Evolutionary conservation across 2,329 filamentous ascomycete genomes (phyloP).

Genomic region (Penicillium sp.): DNA sequence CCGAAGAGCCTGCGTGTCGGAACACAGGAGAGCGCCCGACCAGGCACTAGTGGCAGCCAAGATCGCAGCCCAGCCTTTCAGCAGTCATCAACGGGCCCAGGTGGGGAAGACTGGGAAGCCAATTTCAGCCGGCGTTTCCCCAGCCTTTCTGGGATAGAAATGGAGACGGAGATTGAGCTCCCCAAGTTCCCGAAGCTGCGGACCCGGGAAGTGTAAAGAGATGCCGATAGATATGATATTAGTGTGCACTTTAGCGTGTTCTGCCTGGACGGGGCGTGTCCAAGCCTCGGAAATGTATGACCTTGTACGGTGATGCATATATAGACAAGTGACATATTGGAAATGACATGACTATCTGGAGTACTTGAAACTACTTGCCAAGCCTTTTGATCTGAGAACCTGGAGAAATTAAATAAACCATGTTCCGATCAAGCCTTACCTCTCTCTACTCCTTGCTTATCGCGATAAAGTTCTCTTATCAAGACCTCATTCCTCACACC

Average conservation of each 20-base stretch:
- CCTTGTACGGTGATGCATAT: constrained; percentile 3
- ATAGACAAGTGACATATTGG: constrained; percentile 4
- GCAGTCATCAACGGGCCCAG: constrained; percentile 23
- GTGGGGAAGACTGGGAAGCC: constrained; percentile 61
- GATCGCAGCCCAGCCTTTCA: constrained; percentile 26
- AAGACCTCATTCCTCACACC: constrained; percentile 5
- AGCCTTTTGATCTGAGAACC: not conserved
- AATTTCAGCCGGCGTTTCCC: constrained; percentile 86
- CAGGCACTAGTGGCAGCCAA: constrained; percentile 21
- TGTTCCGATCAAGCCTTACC: not conserved
- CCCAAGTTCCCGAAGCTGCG: constrained; percentile 38
- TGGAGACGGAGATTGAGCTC: constrained; percentile 65
- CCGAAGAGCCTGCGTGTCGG: constrained; percentile 59
- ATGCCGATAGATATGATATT: constrained; percentile 8
- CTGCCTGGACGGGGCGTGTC: constrained; percentile 8
- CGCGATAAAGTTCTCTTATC: constrained; percentile 1
- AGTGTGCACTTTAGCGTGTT: constrained; percentile 20
- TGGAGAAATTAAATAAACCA: not conserved
- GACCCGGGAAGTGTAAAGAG: constrained; percentile 43
- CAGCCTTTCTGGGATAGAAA: constrained; percentile 79
- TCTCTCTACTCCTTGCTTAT: not conserved
- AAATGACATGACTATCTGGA: not conserved
- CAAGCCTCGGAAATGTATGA: constrained; percentile 6
- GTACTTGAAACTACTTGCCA: not conserved
- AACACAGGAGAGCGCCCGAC: constrained; percentile 21